Evolutionary conservation across 2,329 filamentous ascomycete species (phyloP).

Genomic region (Fonsecaea erecta): DNA sequence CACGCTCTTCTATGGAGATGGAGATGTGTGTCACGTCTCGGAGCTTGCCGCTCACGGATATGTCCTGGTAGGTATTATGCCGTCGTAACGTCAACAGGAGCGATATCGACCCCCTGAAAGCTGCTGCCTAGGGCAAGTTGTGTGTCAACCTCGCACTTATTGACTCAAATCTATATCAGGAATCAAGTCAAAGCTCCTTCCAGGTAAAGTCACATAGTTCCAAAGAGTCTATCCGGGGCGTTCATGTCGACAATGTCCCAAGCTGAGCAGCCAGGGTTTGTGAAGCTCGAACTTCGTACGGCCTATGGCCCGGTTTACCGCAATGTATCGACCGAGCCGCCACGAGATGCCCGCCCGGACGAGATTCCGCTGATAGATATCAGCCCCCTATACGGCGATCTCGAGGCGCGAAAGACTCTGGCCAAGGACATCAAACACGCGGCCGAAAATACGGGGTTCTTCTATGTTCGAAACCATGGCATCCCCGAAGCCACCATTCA

Average conservation of each 20-base stretch:
- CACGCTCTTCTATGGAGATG: background rate
- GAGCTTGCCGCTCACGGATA: constrained; percentile 9
- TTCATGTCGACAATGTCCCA: constrained; percentile 24
- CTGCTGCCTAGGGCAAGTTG: constrained; percentile 5
- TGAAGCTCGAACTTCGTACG: constrained; percentile 51
- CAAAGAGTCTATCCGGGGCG: background rate
- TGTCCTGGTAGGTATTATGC: background rate
- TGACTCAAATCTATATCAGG: background rate
- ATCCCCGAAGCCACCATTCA: constrained; percentile 46
- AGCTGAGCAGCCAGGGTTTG: constrained; percentile 12
- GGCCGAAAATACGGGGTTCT: constrained; percentile 56
- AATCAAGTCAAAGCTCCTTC: background rate
- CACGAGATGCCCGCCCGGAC: constrained; percentile 47
- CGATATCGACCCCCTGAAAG: background rate
- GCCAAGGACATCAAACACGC: constrained; percentile 52
- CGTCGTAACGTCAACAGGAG: background rate
- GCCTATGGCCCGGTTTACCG: constrained; percentile 53
- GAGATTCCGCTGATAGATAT: constrained; percentile 63
- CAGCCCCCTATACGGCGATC: constrained; percentile 45
- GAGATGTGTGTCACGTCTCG: background rate
- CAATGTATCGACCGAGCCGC: constrained; percentile 49
- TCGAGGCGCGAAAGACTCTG: constrained; percentile 46
- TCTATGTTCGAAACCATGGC: constrained; percentile 56
- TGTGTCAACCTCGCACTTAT: background rate
- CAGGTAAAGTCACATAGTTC: too few species aligned